A percentile compares a stretch with the other conserved stretches of the same genome.
These are phyloP conservation scores for Datisca glomerata DNA, from an alignment of 306 rosid species.

Conservation along the genomic window DNA sequence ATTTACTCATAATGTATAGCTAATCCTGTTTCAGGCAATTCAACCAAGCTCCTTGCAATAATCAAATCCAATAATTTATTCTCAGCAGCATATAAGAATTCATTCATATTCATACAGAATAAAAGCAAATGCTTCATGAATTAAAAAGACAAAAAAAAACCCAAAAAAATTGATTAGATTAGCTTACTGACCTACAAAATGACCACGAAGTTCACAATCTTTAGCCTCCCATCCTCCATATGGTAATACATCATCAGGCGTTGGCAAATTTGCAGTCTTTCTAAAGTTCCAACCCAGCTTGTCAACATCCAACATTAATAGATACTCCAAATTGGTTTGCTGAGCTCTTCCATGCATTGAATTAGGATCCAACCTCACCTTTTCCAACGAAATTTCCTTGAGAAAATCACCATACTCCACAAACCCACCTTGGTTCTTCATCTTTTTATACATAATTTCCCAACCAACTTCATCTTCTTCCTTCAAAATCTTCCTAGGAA, in stretches of 20 bases:
- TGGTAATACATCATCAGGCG: conserved; percentile 54
- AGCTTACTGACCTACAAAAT: conserved; percentile 59
- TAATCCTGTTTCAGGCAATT: no score
- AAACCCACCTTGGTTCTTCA: conserved; percentile 27
- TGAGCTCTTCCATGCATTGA: conserved; percentile 49
- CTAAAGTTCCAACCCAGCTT: conserved; percentile 73
- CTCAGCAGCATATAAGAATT: no score
- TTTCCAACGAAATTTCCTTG: conserved; percentile 50
- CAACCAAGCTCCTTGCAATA: no score
- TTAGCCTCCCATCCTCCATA: conserved; percentile 64
- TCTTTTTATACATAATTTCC: conserved; percentile 43
- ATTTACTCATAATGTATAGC: no score
- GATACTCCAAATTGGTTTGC: conserved; percentile 64
- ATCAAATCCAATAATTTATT: no score
- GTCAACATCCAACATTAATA: conserved; percentile 68
- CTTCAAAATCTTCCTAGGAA: conserved; percentile 44
- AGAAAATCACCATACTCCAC: conserved; percentile 34
- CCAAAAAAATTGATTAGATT: background rate
- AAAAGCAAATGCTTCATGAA: background rate
- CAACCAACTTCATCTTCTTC: conserved; percentile 41
- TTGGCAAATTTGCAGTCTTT: conserved; percentile 57
- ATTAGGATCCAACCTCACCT: conserved; percentile 45
- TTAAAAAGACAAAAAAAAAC: conserved; percentile 1
- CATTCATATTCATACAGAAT: no score
- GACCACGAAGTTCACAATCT: conserved; percentile 57